Percentiles rank a stretch among this genome's conserved stretches.
These are phyloP conservation scores for Arabidopsis arenosa DNA, from an alignment of 345 rosid genomes.

Conservation along the genomic window DNA sequence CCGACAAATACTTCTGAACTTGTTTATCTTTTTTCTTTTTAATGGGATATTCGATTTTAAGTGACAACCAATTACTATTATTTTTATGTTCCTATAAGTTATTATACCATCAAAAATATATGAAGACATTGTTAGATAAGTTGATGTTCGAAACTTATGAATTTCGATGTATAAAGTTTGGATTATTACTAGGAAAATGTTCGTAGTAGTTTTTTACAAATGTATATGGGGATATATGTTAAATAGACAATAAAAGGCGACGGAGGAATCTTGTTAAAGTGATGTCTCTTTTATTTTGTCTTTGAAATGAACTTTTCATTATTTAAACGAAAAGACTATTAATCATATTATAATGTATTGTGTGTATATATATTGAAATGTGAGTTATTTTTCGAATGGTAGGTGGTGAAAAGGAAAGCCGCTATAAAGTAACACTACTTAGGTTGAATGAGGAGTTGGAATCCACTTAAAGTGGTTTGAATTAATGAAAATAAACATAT, in stretches of 20 bases:
- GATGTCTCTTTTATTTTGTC: constrained; percentile 58
- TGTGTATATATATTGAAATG: constrained; percentile 26
- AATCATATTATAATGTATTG: constrained; percentile 1
- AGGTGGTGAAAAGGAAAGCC: constrained; percentile 93
- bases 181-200: not conserved
- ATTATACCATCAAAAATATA: not conserved
- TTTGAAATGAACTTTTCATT: constrained; percentile 28
- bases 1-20: constrained; percentile 19
- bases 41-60: not conserved
- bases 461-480: constrained; percentile 72
- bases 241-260: constrained; percentile 27
- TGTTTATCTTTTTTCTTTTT: not conserved
- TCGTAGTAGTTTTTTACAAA: not conserved
- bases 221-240: not conserved
- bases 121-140: constrained; percentile 3
- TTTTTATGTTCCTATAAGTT: constrained; percentile 9
- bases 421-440: constrained; percentile 57
- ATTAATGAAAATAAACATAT: constrained; percentile 33
- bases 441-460: constrained; percentile 93
- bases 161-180: not conserved
- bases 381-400: constrained; percentile 63
- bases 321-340: constrained; percentile 24
- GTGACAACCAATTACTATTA: not conserved
- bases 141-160: not conserved
- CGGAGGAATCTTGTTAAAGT: constrained; percentile 52